Percentiles rank a stretch among this genome's conserved stretches.
Evolutionary conservation across 805 yeast genomes (phyloP).

Genomic region (Metschnikowia arizonensis): DNA sequence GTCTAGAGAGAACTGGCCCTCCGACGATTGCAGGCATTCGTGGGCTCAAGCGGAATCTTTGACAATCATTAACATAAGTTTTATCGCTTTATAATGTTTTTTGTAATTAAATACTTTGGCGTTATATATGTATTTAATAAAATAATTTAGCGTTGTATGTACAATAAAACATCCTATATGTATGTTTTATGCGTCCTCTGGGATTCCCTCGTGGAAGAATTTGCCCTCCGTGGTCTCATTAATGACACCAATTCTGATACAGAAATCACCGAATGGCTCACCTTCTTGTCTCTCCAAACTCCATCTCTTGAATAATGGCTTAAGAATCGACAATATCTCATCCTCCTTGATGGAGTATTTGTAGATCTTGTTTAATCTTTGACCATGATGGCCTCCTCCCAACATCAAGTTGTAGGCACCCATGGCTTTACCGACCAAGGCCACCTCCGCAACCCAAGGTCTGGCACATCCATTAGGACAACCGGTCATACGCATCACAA

Average conservation of each 20-base stretch:
- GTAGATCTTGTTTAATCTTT: constrained; percentile 85
- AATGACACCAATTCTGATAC: constrained; percentile 81
- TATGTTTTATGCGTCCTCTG: constrained; percentile 54
- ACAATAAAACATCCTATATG: no score
- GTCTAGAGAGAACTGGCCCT: constrained; percentile 41
- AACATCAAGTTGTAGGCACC: constrained; percentile 91
- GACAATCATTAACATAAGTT: neutral
- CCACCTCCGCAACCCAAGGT: constrained; percentile 97
- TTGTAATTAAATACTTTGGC: neutral
- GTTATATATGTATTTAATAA: no score
- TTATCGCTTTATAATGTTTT: neutral
- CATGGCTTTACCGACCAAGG: constrained; percentile 90
- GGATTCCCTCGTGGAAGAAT: constrained; percentile 90
- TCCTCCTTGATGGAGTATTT: constrained; percentile 86
- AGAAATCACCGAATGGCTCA: constrained; percentile 94
- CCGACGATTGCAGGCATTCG: constrained; percentile 22
- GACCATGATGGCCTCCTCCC: constrained; percentile 95
- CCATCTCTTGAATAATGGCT: constrained; percentile 91
- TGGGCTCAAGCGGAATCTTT: neutral
- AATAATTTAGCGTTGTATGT: no score
- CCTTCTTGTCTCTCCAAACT: constrained; percentile 84
- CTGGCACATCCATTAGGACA: constrained; percentile 99
- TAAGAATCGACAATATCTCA: constrained; percentile 71
- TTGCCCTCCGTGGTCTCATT: constrained; percentile 87
- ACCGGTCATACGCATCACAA: constrained; percentile 98